Evolutionary conservation across 2,329 filamentous ascomycete species (phyloP), one percentile per base, ranked within the genome.

Genomic region (Cordyceps cicadae): DNA sequence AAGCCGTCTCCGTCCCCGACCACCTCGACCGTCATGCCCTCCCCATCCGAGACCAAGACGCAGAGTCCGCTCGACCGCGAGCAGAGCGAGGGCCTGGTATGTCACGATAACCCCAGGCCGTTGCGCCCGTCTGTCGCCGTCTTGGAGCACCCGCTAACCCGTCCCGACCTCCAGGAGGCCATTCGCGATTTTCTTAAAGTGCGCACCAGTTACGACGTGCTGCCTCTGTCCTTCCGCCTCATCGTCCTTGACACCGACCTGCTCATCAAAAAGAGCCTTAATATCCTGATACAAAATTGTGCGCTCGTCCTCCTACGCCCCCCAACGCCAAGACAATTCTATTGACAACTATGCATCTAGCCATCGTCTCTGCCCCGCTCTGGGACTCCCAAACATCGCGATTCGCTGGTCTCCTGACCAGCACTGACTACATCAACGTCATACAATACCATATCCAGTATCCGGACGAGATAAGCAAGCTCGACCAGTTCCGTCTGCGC

Each of bases 361-460:
- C 90, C 70, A 99, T 99, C 72, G 94, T 99, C 60, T 99, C 94
- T 34, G 94, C 94, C 57, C 94, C 94, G 55, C 79, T 99, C 65
- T 99, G 94, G 94, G 92, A 99, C 74, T 97, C 93, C 29, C 88
- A 89, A 66, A 90, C 87, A 4, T 96, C 92, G 29, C 91, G 89
- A 41, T 99, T 97, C 74, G 94, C 93, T 46, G 94, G 94, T 45
- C 84, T 99, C 54, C 81, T 99, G 66, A 99, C 94, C 32, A 94
- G 92, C 64, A 96, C 92, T 63, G 94, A 99, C 76, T 99, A 94
- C 74, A 95, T 99, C 77, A 99, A 99, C 70, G 88, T 99, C 61
- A 96, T 99, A 46, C 93, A 97, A 73, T 99, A 99, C 76, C 97
- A 99, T 79, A 97, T 92, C 81, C 92, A 97, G 75, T 95, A 94